Percentiles rank a stretch among this genome's conserved stretches.
phyloP scores from a whole-genome alignment of 192 early-diverging fungal genomes.

The Phycomyces blakesleeanus region DNA sequence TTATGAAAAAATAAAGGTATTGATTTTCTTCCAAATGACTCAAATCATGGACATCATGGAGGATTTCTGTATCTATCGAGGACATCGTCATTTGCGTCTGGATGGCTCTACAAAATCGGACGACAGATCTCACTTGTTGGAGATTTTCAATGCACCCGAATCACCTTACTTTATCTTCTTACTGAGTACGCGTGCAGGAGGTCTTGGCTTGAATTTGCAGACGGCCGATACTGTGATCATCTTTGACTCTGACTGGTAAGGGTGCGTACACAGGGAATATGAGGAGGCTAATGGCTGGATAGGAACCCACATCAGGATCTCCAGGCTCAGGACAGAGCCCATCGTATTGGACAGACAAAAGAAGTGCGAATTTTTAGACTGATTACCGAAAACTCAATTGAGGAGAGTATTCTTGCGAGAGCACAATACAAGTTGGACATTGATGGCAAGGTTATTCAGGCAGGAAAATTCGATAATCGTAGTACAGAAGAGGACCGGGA shows the following conservation, averaged over 20 bases:
- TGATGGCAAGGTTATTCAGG: constrained; percentile 97
- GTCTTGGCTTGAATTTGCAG: constrained; percentile 91
- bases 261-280: constrained; percentile 8
- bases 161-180: constrained; percentile 85
- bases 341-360: constrained; percentile 97
- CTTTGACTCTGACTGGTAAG: constrained; percentile 94
- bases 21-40: constrained; percentile 80
- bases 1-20: constrained; percentile 37
- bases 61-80: constrained; percentile 80
- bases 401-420: constrained; percentile 87
- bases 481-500: constrained; percentile 91
- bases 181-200: constrained; percentile 92
- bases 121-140: constrained; percentile 72
- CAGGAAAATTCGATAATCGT: constrained; percentile 97
- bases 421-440: constrained; percentile 94
- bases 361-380: constrained; percentile 92
- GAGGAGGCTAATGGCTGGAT: constrained; percentile 13
- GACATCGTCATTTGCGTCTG: constrained; percentile 71
- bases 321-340: constrained; percentile 98
- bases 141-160: constrained; percentile 76
- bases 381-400: constrained; percentile 86
- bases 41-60: constrained; percentile 96
- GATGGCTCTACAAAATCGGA: constrained; percentile 92
- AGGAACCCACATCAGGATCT: constrained; percentile 94
- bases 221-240: constrained; percentile 95